Evolutionary conservation across 768 basidiomycete genomes (phyloP).

Genomic region (Lactarius hengduanensis): DNA sequence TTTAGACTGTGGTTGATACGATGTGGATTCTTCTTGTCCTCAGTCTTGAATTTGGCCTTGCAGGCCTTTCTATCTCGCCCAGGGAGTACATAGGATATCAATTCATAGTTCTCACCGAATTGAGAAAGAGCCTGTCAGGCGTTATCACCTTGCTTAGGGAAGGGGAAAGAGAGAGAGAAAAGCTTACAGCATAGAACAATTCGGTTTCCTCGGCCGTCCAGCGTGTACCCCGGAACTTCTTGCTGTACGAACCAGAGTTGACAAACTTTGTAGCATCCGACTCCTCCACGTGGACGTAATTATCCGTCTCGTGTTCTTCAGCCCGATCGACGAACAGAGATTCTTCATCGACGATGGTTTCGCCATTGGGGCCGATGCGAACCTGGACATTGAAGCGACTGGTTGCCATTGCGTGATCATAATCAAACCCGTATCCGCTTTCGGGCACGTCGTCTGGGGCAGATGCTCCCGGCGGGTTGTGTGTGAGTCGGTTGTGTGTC

Average conservation of each 20-base stretch:
- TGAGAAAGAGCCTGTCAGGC: slow-evolving; percentile 76
- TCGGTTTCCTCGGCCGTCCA: slow-evolving; percentile 94
- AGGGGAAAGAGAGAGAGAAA: neutral
- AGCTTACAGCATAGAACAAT: slow-evolving; percentile 74
- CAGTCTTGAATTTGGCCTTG: slow-evolving; percentile 90
- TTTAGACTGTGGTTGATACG: slow-evolving; percentile 75
- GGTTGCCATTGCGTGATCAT: slow-evolving; percentile 58
- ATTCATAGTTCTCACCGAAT: slow-evolving; percentile 90
- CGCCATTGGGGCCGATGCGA: slow-evolving; percentile 82
- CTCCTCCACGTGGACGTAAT: slow-evolving; percentile 78
- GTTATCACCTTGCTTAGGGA: neutral
- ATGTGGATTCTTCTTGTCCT: slow-evolving; percentile 78
- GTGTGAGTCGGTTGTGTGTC: slow-evolving; percentile 1
- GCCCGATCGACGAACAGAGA: slow-evolving; percentile 76
- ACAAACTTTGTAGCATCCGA: slow-evolving; percentile 83
- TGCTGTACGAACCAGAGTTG: slow-evolving; percentile 80
- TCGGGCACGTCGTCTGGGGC: slow-evolving; percentile 42
- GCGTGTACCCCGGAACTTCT: slow-evolving; percentile 74
- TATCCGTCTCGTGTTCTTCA: slow-evolving; percentile 63
- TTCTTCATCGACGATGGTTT: slow-evolving; percentile 84
- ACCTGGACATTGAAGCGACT: slow-evolving; percentile 84
- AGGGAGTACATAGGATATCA: slow-evolving; percentile 83
- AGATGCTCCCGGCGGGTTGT: slow-evolving; percentile 18
- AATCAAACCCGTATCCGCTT: slow-evolving; percentile 61
- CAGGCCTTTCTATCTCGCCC: slow-evolving; percentile 86